Conservation (phyloP, 73 alveolate species). For the Paramecium caudatum region DNA sequence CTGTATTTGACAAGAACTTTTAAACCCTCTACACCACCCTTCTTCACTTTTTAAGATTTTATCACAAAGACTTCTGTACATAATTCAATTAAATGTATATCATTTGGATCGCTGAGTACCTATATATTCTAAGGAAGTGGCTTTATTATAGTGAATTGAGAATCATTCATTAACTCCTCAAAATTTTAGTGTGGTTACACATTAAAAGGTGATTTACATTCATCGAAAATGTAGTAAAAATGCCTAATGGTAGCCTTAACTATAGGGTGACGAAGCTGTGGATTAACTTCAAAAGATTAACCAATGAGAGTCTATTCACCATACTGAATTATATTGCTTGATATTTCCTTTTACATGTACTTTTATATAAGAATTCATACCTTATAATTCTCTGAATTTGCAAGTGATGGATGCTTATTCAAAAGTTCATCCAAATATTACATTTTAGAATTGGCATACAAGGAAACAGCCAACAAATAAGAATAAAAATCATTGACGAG, state of each 20-base stretch:
- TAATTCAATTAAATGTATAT: background rate
- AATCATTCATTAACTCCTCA: constrained; percentile 1
- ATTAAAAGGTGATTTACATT: background rate
- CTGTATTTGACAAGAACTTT: background rate
- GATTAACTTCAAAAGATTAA: background rate
- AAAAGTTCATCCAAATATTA: constrained; percentile 21
- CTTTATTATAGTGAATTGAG: constrained; percentile 9
- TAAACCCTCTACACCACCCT: background rate
- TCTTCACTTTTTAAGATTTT: constrained; percentile 36
- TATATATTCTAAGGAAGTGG: constrained; percentile 58
- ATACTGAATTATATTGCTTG: constrained; percentile 3
- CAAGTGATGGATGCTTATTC: background rate
- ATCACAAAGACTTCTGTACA: background rate
- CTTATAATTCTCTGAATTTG: constrained; percentile 12
- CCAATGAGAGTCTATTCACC: background rate
- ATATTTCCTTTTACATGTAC: constrained; percentile 24
- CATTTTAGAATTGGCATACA: constrained; percentile 43
- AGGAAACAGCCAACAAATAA: constrained; percentile 5
- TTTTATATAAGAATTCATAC: too few species aligned
- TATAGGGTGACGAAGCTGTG: background rate
- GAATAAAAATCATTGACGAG: background rate
- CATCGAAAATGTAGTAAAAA: constrained; percentile 28
- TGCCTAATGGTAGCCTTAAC: constrained; percentile 11
- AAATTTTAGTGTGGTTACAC: background rate
- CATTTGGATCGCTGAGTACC: background rate